Conservation (phyloP, 768 basidiomycete species). For the Myochromella boudieri region DNA sequence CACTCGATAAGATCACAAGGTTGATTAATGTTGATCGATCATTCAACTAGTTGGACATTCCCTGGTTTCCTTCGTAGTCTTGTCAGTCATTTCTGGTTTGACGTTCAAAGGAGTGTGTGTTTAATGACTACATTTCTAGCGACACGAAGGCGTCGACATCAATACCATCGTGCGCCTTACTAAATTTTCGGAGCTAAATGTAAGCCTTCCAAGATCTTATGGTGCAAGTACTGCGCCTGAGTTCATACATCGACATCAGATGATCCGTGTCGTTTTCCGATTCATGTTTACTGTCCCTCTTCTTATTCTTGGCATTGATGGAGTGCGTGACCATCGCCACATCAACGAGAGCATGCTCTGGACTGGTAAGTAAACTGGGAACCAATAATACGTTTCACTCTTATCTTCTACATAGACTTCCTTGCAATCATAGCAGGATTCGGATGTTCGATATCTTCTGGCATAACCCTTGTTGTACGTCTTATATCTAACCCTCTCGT, state of each 20-base stretch:
- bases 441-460: conserved; percentile 67
- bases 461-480: conserved; percentile 69
- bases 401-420: conserved; percentile 43
- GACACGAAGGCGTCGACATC: conserved; percentile 59
- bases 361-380: conserved; percentile 38
- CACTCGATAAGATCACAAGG: no score
- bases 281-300: conserved; percentile 69
- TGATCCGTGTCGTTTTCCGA: conserved; percentile 70
- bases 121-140: conserved; percentile 34
- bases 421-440: conserved; percentile 57
- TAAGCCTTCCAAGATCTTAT: conserved; percentile 32
- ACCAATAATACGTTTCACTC: background rate
- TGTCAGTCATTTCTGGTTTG: conserved; percentile 35
- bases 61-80: conserved; percentile 60
- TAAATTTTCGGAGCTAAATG: conserved; percentile 83
- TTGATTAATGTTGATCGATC: conserved; percentile 14
- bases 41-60: conserved; percentile 55
- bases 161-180: conserved; percentile 69
- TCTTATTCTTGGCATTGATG: conserved; percentile 68
- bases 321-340: conserved; percentile 57
- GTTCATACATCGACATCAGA: conserved; percentile 36
- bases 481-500: background rate
- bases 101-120: background rate
- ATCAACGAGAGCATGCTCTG: conserved; percentile 62
- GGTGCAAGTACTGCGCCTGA: background rate